phyloP scores from a whole-genome alignment of 331 rosid species.

The Malus hybrid region DNA sequence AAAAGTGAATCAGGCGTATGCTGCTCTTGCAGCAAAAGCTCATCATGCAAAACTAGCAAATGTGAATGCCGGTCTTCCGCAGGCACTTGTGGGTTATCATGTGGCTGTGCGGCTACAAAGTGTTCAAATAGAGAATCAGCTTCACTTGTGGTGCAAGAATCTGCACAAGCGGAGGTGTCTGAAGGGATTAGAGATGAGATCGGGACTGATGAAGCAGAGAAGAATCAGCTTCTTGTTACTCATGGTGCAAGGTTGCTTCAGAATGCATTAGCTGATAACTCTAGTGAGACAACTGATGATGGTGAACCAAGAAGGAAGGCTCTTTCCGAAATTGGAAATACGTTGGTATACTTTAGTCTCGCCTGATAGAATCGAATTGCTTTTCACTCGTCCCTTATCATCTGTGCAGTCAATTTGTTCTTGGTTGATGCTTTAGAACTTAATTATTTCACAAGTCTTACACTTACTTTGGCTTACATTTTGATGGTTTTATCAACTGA shows the following conservation, averaged over 20 bases:
- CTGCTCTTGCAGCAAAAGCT: conserved; percentile 59
- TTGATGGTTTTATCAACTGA: neutral
- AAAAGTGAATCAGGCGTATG: conserved; percentile 24
- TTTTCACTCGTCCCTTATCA: neutral
- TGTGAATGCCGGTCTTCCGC: conserved; percentile 55
- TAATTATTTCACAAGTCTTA: neutral
- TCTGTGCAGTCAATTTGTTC: neutral
- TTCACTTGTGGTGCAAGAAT: conserved; percentile 5
- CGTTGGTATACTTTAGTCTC: conserved; percentile 36
- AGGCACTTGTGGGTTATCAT: conserved; percentile 45
- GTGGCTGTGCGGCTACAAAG: conserved; percentile 47
- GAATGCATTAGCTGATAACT: conserved; percentile 53
- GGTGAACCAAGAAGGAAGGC: conserved; percentile 45
- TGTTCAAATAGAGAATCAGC: conserved; percentile 43
- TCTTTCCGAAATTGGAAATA: conserved; percentile 76
- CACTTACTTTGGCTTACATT: neutral
- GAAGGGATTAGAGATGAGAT: conserved; percentile 26
- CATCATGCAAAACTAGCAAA: conserved; percentile 67
- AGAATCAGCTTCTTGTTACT: conserved; percentile 47
- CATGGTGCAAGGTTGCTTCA: conserved; percentile 80
- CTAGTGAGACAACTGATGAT: conserved; percentile 32
- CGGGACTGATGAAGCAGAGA: conserved; percentile 32
- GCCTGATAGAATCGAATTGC: neutral
- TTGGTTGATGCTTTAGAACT: neutral
- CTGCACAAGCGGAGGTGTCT: conserved; percentile 8